Base-by-base conservation (phyloP, 1,284 basidiomycete species). In the Dichomitus squalens region DNA sequence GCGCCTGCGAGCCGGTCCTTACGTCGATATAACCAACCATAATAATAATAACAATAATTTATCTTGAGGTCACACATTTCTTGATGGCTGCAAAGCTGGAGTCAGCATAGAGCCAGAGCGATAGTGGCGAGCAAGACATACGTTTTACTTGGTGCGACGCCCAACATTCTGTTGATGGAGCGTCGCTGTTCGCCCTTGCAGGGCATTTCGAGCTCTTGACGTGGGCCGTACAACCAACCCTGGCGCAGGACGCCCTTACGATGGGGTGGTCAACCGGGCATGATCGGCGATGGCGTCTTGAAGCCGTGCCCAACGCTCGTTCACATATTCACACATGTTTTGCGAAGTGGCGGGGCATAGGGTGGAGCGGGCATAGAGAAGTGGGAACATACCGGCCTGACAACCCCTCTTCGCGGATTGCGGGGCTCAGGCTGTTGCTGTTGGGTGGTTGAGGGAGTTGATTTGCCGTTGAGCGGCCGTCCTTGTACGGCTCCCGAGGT, bases 1-100 rank as follows among this genome's bases (percentile, higher is more conserved):
- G n/a, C n/a, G n/a, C 25, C 20, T 2, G 12, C 41, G 54, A 55
- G 33, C 39, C 54, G 54, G 46, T n/a, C 16, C 53, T 50, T n/a
- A n/a, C n/a, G n/a, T n/a, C n/a, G n/a, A n/a, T n/a, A n/a, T n/a
- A n/a, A n/a, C n/a, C n/a, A n/a, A 5, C 50, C 33, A n/a, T 29
- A 18, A n/a, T 31, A 31, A 18, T 7, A 46, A 31, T 31, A 12
- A 20, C n/a, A 20, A 7, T 18, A 27, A 39, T n/a, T 18, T 1
- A 9, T 47, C n/a, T 14, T 9, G 29, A 29, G 20, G 44, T 31
- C 31, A 1, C 0, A 12, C 7, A 11, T 33, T 4, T 0, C 12
- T 29, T 21, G 6, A 25, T 1, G 25, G 3, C 43, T 46, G 35
- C 3, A n/a, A 36, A 5, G 35, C 35, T 4, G 14, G n/a, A 46